Evolutionary conservation across 2,329 filamentous ascomycete species (phyloP).

Genomic region (Fusarium sp.): DNA sequence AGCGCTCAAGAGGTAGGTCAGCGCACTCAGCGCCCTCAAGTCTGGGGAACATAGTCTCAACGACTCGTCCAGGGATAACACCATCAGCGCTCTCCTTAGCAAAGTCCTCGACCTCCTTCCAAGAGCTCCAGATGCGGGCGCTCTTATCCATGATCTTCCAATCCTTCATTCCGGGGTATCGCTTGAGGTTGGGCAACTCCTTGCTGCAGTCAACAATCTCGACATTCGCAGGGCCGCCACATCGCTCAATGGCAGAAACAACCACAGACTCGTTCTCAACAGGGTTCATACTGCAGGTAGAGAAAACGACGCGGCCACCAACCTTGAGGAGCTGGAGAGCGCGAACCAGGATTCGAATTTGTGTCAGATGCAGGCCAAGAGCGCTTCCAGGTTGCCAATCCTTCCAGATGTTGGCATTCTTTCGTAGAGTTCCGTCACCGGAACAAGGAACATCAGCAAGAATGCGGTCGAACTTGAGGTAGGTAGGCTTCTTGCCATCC

Average conservation of each 20-base stretch:
- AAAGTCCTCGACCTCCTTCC: conserved; percentile 82
- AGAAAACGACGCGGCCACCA: conserved; percentile 95
- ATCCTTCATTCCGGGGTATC: conserved; percentile 78
- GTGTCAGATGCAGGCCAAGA: conserved; percentile 86
- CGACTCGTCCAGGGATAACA: conserved; percentile 74
- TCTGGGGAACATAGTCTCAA: conserved; percentile 85
- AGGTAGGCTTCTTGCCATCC: conserved; percentile 70
- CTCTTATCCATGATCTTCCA: conserved; percentile 96
- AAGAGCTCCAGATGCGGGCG: conserved; percentile 81
- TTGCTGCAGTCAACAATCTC: conserved; percentile 86
- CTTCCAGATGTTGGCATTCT: conserved; percentile 94
- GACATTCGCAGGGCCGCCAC: conserved; percentile 85
- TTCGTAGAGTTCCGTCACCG: conserved; percentile 91
- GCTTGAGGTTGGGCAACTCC: conserved; percentile 80
- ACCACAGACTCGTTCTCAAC: conserved; percentile 97
- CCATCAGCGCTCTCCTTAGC: conserved; percentile 68
- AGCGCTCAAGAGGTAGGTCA: conserved; percentile 84
- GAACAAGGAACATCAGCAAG: conserved; percentile 97
- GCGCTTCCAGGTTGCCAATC: conserved; percentile 93
- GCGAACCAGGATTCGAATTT: conserved; percentile 89
- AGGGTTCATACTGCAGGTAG: conserved; percentile 98
- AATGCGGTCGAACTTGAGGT: conserved; percentile 97
- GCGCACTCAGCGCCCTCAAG: conserved; percentile 66
- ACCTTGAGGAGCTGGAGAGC: conserved; percentile 96
- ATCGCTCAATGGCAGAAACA: conserved; percentile 87